Evolutionary conservation across 768 basidiomycete genomes (phyloP).

Genomic region (Pleurotus citrinopileatus): DNA sequence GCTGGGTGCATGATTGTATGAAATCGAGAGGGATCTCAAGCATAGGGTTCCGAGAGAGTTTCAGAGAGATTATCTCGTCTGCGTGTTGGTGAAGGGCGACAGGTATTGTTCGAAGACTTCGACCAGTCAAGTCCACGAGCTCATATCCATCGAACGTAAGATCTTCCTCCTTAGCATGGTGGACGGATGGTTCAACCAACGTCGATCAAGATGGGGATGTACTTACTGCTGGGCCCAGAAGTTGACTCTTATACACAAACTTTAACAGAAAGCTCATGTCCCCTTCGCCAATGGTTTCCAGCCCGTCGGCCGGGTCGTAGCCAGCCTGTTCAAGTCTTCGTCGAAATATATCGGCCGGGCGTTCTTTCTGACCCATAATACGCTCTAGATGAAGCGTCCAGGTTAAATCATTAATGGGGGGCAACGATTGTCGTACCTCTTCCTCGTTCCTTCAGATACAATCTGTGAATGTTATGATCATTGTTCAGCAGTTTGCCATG

Average conservation of each 20-base stretch:
- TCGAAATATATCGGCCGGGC: conserved; percentile 81
- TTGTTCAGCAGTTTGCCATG: conserved; percentile 53
- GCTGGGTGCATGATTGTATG: conserved; percentile 78
- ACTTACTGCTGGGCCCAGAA: conserved; percentile 62
- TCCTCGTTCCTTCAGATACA: conserved; percentile 76
- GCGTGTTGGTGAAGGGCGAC: conserved; percentile 83
- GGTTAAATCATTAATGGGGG: background rate
- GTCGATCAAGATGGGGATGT: background rate
- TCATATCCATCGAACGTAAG: conserved; percentile 69
- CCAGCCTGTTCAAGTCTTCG: conserved; percentile 87
- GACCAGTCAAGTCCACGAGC: conserved; percentile 76
- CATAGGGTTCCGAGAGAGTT: conserved; percentile 92
- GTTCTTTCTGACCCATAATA: conserved; percentile 74
- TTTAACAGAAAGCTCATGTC: conserved; percentile 84
- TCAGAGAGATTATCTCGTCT: conserved; percentile 78
- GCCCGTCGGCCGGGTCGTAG: conserved; percentile 76
- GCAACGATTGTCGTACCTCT: conserved; percentile 46
- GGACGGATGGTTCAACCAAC: conserved; percentile 3
- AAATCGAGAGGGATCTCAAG: conserved; percentile 96
- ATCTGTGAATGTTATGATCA: conserved; percentile 58
- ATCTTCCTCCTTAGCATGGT: conserved; percentile 87
- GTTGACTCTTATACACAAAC: conserved; percentile 84
- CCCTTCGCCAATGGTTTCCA: conserved; percentile 73
- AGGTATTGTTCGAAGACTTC: conserved; percentile 84
- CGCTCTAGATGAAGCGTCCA: conserved; percentile 55